Percentiles rank a stretch among this genome's conserved stretches.
phyloP scores from a whole-genome alignment of 2,329 filamentous ascomycete species.

The Fusarium beomiforme region DNA sequence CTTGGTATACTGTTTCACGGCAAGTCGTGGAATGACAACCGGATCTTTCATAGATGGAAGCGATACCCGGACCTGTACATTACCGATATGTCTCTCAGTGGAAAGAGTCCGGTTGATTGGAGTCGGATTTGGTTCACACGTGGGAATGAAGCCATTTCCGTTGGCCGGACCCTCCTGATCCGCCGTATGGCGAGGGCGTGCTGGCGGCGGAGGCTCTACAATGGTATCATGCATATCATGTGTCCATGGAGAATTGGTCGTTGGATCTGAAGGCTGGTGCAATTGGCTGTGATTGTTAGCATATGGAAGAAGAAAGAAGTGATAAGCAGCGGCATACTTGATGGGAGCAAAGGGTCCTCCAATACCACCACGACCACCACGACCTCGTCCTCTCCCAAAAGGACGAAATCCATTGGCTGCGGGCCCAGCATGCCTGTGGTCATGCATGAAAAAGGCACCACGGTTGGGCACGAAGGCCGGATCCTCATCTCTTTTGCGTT shows the following conservation, averaged over 20 bases:
- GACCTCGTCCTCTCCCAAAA: constrained; percentile 73
- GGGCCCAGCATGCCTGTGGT: constrained; percentile 83
- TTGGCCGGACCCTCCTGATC: constrained; percentile 63
- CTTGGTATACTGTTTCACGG: constrained; percentile 90
- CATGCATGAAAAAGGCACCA: constrained; percentile 97
- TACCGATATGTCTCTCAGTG: constrained; percentile 83
- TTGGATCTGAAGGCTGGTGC: constrained; percentile 65
- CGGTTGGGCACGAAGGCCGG: constrained; percentile 94
- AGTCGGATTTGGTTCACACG: constrained; percentile 66
- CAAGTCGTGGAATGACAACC: constrained; percentile 76
- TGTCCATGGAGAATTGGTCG: constrained; percentile 82
- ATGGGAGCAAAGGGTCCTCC: constrained; percentile 68
- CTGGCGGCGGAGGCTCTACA: constrained; percentile 55
- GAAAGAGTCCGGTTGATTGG: constrained; percentile 83
- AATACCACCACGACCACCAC: constrained; percentile 68
- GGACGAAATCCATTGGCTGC: constrained; percentile 81
- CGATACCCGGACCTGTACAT: constrained; percentile 83
- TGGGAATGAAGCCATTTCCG: constrained; percentile 64
- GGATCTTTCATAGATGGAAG: constrained; percentile 80
- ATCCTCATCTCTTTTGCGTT: constrained; percentile 86
- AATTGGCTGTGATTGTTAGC: constrained; percentile 49
- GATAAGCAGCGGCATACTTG: constrained; percentile 62
- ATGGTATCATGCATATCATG: constrained; percentile 91
- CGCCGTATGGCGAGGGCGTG: constrained; percentile 55
- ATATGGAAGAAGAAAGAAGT: neutral